These are phyloP conservation scores for Arbutus unedo DNA, from an alignment of 148 eudicot species.

Conservation along the genomic window DNA sequence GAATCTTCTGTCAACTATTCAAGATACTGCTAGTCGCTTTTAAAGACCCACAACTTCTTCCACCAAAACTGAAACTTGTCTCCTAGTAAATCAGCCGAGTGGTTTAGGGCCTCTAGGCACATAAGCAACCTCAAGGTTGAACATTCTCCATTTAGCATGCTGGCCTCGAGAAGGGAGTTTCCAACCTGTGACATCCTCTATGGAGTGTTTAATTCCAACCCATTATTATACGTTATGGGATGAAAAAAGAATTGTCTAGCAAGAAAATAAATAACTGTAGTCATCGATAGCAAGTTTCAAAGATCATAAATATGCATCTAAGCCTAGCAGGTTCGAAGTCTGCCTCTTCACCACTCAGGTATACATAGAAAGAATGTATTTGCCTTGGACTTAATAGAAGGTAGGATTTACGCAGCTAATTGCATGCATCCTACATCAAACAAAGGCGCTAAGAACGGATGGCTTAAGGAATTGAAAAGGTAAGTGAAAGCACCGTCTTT, in stretches of 20 bases:
- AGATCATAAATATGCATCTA: neutral
- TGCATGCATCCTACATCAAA: neutral
- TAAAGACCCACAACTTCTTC: neutral
- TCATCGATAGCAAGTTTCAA: neutral
- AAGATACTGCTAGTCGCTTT: neutral
- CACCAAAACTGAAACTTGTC: neutral
- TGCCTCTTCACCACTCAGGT: neutral
- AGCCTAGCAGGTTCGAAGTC: slow-evolving; percentile 1
- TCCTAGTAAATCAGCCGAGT: neutral
- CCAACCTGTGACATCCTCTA: neutral
- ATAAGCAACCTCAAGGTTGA: neutral
- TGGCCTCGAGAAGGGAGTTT: neutral
- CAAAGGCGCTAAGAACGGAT: neutral
- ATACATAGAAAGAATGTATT: neutral
- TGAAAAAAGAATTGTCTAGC: neutral
- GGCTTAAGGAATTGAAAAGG: neutral
- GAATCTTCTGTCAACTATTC: neutral
- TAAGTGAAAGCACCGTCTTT: neutral
- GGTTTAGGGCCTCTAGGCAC: neutral
- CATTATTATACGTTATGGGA: neutral
- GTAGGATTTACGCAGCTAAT: neutral
- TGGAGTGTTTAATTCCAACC: neutral
- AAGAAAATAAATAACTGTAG: neutral
- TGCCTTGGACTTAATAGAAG: neutral
- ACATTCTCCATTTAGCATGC: neutral